A percentile compares a stretch with the other conserved stretches of the same genome.
phyloP scores from a whole-genome alignment of 352 stramenopile species.

The Globisporangium recalcitrans region DNA sequence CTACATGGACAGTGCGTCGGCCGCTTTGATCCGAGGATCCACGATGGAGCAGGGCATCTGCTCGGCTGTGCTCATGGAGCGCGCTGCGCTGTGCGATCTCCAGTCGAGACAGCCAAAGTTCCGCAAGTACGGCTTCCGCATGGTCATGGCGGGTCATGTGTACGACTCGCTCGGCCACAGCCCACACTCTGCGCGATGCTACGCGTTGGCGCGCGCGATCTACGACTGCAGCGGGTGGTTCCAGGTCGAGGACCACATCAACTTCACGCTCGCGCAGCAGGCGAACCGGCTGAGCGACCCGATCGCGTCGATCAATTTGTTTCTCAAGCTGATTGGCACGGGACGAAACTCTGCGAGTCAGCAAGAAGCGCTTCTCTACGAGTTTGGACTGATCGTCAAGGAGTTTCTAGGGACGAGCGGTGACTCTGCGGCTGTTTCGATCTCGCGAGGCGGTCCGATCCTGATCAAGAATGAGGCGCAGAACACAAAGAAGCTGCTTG shows the following conservation, averaged over 20 bases:
- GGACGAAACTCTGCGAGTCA: constrained; percentile 78
- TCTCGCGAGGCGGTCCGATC: constrained; percentile 26
- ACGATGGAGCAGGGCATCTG: constrained; percentile 84
- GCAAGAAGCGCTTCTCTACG: constrained; percentile 75
- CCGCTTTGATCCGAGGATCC: constrained; percentile 74
- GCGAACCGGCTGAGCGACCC: constrained; percentile 70
- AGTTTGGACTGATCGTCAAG: constrained; percentile 84
- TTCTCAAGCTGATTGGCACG: constrained; percentile 82
- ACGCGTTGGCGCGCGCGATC: constrained; percentile 66
- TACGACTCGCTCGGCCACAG: constrained; percentile 72
- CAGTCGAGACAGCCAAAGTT: constrained; percentile 67
- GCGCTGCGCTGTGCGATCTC: constrained; percentile 72
- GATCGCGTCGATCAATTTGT: constrained; percentile 80
- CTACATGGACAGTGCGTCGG: constrained; percentile 84
- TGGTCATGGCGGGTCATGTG: constrained; percentile 86
- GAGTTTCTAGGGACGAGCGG: constrained; percentile 46
- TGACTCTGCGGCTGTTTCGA: constrained; percentile 23
- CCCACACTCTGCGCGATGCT: constrained; percentile 77
- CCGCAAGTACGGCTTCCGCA: constrained; percentile 86
- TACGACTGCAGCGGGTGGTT: constrained; percentile 82
- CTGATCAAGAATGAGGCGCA: constrained; percentile 17
- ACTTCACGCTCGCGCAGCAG: constrained; percentile 81
- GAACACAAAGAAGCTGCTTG: constrained; percentile 47
- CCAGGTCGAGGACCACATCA: constrained; percentile 86
- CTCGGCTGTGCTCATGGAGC: constrained; percentile 77